These are phyloP conservation scores for Pythium dissotocum DNA, from an alignment of 352 stramenopile genomes.

Conservation along the genomic window DNA sequence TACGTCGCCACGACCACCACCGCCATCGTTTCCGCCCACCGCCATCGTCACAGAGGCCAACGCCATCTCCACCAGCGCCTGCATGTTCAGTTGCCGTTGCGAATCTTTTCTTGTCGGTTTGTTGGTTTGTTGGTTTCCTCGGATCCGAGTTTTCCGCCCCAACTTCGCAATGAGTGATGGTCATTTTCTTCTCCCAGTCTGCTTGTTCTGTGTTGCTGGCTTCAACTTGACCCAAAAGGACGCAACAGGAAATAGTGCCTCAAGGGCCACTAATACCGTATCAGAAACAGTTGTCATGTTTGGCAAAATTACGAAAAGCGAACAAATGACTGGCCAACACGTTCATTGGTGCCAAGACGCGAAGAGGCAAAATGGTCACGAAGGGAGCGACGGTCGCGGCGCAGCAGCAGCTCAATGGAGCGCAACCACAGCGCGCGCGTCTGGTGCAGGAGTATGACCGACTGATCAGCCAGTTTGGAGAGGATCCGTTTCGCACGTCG, in stretches of 20 bases:
- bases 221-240: slow-evolving; percentile 18
- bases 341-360: slow-evolving; percentile 21
- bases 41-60: not conserved
- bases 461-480: slow-evolving; percentile 58
- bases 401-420: slow-evolving; percentile 4
- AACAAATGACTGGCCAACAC: slow-evolving; percentile 12
- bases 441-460: slow-evolving; percentile 47
- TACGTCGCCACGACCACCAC: not conserved
- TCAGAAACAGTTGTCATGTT: slow-evolving; percentile 1
- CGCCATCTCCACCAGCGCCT: not conserved
- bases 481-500: slow-evolving; percentile 46
- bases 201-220: slow-evolving; percentile 8
- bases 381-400: not conserved
- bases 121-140: slow-evolving; percentile 2
- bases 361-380: slow-evolving; percentile 24
- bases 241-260: slow-evolving; percentile 4
- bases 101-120: not conserved
- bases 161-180: slow-evolving; percentile 16
- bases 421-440: slow-evolving; percentile 10
- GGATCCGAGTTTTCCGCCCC: not conserved
- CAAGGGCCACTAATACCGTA: not conserved
- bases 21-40: not conserved
- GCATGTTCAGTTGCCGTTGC: not conserved
- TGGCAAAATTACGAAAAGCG: slow-evolving; percentile 19
- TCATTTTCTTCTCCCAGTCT: slow-evolving; percentile 1